phyloP scores from a whole-genome alignment of 2,329 filamentous ascomycete species.

The Colletotrichum sp. region DNA sequence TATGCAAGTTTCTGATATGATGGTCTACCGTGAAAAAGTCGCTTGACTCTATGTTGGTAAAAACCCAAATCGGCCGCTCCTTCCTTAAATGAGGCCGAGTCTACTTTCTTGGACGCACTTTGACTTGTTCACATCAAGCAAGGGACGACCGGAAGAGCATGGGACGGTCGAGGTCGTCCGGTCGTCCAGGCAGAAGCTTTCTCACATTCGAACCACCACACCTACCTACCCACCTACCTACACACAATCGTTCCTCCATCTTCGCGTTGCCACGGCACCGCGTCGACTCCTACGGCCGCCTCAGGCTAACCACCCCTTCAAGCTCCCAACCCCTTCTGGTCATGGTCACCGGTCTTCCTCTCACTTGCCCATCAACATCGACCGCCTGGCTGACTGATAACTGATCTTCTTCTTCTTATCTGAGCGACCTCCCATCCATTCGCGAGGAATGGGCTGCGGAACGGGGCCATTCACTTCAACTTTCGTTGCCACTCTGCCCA shows the following conservation, averaged over 20 bases:
- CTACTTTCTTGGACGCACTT: not conserved
- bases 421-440: not conserved
- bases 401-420: not conserved
- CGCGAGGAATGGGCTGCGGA: not conserved
- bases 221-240: not conserved
- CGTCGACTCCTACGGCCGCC: not conserved
- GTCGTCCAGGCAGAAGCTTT: not conserved
- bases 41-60: not conserved
- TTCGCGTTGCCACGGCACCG: not conserved
- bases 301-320: not conserved
- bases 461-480: not conserved
- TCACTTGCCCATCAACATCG: not conserved
- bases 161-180: fast-evolving
- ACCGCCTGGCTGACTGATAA: not conserved
- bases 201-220: not conserved
- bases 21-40: not conserved
- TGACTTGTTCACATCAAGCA: not conserved
- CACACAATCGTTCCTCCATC: not conserved
- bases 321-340: not conserved
- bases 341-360: not conserved
- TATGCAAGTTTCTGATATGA: not conserved
- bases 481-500: not conserved
- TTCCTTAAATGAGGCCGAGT: not conserved
- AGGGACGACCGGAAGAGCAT: not conserved
- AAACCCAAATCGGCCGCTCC: not conserved